Evolutionary conservation across 148 eudicot genomes (phyloP), one percentile per base, ranked within the genome.

Genomic region (Talinum fruticosum): DNA sequence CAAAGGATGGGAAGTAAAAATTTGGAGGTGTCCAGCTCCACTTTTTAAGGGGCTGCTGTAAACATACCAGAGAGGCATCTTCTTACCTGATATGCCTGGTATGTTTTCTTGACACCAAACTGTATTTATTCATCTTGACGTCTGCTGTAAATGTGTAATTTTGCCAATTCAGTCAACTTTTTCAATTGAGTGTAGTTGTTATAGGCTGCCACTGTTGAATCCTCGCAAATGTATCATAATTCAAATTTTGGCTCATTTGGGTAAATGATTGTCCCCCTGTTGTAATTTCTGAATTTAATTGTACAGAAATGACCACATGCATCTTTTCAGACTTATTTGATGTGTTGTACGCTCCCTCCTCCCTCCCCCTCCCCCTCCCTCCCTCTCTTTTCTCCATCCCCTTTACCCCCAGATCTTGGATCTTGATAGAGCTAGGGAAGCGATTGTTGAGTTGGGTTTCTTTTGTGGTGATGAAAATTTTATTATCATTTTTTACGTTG

Each of bases 41-140:
- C 77, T 81, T 81, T 62, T 81, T 80, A 81, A 81, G 77, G 80
- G 83, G 77, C 80, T 73, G 84, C 74, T 66, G 74, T 53, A 47
- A 41, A 59, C 45, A 62, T 23, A 35, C 4, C 54, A 8, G 10
- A 66, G 71, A 32, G 67, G 79, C 53, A 59, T 68, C 61, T 15
- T 72, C 8, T 13, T 32, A 68, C 13, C 47, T 41, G 47, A 41
- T 37, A 37, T 41, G 47, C 47, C 61, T 41, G 54, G 33, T 33
- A 12, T 53, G 36, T 80, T 57, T 66, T 51, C 49, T 37, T 8
- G 38, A 47, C 71, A 32, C 29, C 57, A 2, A 15, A 5, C 24
- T 61, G 81, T 64, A 75, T 75, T 47, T 80, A 75, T 75, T 61
- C 76, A n/a, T 61, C 32, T 70, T 65, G 24, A 57, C 29, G 54